Evolutionary conservation across 1,284 basidiomycete genomes (phyloP).

Genomic region (Dichomitus squalens): DNA sequence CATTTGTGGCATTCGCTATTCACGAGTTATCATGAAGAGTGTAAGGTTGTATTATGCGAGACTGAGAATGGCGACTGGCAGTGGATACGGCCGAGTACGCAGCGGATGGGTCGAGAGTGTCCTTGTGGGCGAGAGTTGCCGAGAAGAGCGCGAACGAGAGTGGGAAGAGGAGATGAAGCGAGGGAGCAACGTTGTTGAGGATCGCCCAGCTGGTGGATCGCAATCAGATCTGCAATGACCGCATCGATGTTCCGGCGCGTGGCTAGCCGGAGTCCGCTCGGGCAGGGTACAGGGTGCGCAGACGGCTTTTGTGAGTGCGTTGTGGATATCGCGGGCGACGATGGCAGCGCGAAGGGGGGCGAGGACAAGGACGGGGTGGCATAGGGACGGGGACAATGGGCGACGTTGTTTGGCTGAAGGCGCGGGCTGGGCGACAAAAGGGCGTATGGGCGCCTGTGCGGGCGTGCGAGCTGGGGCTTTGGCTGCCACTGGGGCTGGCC

Average conservation of each 20-base stretch:
- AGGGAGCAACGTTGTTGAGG: conserved; percentile 14
- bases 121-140: conserved; percentile 6
- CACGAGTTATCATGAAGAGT: background rate
- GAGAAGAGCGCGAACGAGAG: conserved; percentile 7
- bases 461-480: background rate
- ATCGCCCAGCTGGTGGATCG: conserved; percentile 16
- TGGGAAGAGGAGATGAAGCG: conserved; percentile 9
- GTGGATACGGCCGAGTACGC: background rate
- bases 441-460: conserved; percentile 13
- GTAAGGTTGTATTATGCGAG: background rate
- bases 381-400: conserved; percentile 16
- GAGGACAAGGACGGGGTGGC: conserved; percentile 8
- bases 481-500: background rate
- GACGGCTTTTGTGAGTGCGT: conserved; percentile 1
- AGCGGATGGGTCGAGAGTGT: too few relatives aligned
- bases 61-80: background rate
- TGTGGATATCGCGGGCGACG: background rate
- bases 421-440: conserved; percentile 13
- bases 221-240: conserved; percentile 25
- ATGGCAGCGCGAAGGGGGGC: background rate
- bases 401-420: conserved; percentile 15
- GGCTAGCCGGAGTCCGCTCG: conserved; percentile 3
- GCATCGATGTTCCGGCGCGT: conserved; percentile 21
- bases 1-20: background rate
- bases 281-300: conserved; percentile 20